Evolutionary conservation across 805 yeast genomes (phyloP).

Genomic region (Kurtzmaniella cleridarum): DNA sequence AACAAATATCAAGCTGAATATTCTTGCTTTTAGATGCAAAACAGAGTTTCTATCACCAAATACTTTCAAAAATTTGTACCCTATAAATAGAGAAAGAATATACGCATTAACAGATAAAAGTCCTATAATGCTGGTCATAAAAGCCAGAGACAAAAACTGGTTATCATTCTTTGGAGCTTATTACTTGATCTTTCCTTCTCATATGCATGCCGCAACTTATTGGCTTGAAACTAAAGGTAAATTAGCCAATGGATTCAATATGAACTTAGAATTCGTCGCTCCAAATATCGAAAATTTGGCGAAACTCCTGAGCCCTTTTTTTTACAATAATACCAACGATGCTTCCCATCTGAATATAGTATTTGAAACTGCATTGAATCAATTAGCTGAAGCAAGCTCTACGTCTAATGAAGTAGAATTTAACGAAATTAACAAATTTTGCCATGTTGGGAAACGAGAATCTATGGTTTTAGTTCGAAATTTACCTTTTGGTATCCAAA

Average conservation of each 20-base stretch:
- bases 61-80: slow-evolving; percentile 38
- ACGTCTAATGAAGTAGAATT: too few species aligned
- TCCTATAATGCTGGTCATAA: slow-evolving; percentile 36
- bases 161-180: slow-evolving; percentile 44
- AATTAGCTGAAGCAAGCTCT: too few species aligned
- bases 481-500: slow-evolving; percentile 40
- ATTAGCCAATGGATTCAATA: slow-evolving; percentile 45
- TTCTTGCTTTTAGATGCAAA: slow-evolving; percentile 33
- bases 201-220: slow-evolving; percentile 47
- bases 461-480: slow-evolving; percentile 14
- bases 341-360: neutral
- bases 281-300: slow-evolving; percentile 12
- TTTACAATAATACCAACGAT: slow-evolving; percentile 7
- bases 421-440: too few species aligned
- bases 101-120: slow-evolving; percentile 19
- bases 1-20: slow-evolving; percentile 15
- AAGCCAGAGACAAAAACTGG: slow-evolving; percentile 44
- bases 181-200: slow-evolving; percentile 46
- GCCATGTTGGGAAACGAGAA: too few species aligned
- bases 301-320: slow-evolving; percentile 8
- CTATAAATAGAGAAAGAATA: slow-evolving; percentile 25
- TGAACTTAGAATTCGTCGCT: slow-evolving; percentile 42
- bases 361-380: too few species aligned
- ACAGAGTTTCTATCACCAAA: slow-evolving; percentile 30
- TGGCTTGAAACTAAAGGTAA: slow-evolving; percentile 45